phyloP scores from a whole-genome alignment of 2,329 filamentous ascomycete genomes.

The Curvularia eragrostidis region DNA sequence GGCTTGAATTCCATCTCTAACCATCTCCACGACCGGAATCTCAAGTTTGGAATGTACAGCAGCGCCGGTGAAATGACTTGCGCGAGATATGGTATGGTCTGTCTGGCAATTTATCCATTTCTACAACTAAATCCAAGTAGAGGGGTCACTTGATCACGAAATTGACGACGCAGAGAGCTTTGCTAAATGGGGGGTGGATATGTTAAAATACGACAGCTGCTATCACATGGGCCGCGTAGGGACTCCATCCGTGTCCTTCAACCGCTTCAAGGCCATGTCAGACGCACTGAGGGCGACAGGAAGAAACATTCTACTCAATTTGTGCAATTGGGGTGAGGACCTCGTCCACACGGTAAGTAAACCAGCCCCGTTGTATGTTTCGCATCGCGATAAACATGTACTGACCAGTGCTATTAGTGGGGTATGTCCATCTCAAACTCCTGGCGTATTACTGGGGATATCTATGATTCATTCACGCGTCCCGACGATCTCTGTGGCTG shows the following conservation, averaged over 20 bases:
- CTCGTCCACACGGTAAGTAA: slow-evolving; percentile 35
- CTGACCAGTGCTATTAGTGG: slow-evolving; percentile 32
- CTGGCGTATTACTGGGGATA: slow-evolving; percentile 44
- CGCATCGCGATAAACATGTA: not conserved
- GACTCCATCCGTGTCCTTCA: slow-evolving; percentile 34
- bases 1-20: slow-evolving; percentile 64
- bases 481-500: slow-evolving; percentile 38
- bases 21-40: slow-evolving; percentile 47
- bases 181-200: slow-evolving; percentile 45
- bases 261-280: slow-evolving; percentile 39
- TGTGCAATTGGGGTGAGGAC: slow-evolving; percentile 49
- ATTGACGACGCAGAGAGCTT: slow-evolving; percentile 36
- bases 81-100: slow-evolving; percentile 57
- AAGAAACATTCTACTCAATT: slow-evolving; percentile 33
- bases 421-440: slow-evolving; percentile 45
- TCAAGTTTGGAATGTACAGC: slow-evolving; percentile 71
- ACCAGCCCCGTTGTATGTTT: not conserved
- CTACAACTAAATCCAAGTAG: slow-evolving; percentile 16
- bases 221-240: slow-evolving; percentile 40
- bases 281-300: slow-evolving; percentile 34
- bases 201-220: slow-evolving; percentile 50
- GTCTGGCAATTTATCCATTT: not conserved
- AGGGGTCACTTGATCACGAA: slow-evolving; percentile 37
- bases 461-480: slow-evolving; percentile 41
- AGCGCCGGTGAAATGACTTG: slow-evolving; percentile 62